Evolutionary conservation across 228 moss, liverwort and hornwort species (phyloP).

Genomic region (Sphagnum fallax): DNA sequence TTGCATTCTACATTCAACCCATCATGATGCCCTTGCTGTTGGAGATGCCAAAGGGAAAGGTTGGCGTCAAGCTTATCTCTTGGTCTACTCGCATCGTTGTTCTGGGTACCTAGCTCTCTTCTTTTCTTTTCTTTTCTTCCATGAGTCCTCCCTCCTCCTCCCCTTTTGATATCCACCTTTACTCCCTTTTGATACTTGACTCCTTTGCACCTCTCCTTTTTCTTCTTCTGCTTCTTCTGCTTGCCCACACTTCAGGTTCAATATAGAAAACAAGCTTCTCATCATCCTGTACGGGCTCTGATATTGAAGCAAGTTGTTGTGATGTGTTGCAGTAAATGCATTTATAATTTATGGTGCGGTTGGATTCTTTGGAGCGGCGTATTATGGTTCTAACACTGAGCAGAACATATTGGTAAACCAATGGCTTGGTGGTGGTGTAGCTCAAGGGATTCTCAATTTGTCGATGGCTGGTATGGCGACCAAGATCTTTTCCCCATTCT

Average conservation of each 20-base stretch:
- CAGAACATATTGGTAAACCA: constrained; percentile 56
- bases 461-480: constrained; percentile 43
- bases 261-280: no score
- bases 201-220: no score
- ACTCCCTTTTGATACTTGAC: no score
- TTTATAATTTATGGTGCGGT: constrained; percentile 66
- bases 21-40: constrained; percentile 80
- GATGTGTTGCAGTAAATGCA: constrained; percentile 49
- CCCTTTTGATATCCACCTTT: no score
- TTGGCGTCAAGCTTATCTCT: constrained; percentile 80
- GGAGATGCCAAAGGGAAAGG: constrained; percentile 61
- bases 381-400: constrained; percentile 40
- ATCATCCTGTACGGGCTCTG: no score
- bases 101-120: constrained; percentile 29
- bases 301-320: not conserved
- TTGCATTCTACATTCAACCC: constrained; percentile 87
- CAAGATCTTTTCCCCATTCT: not conserved
- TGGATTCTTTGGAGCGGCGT: constrained; percentile 87
- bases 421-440: constrained; percentile 83
- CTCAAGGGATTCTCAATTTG: constrained; percentile 85
- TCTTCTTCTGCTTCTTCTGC: no score
- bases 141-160: not conserved
- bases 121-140: not conserved
- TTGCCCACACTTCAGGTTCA: no score
- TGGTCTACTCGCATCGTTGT: constrained; percentile 69